Conservation (phyloP, 305 asterid species). For the Fraxinus platypoda region DNA sequence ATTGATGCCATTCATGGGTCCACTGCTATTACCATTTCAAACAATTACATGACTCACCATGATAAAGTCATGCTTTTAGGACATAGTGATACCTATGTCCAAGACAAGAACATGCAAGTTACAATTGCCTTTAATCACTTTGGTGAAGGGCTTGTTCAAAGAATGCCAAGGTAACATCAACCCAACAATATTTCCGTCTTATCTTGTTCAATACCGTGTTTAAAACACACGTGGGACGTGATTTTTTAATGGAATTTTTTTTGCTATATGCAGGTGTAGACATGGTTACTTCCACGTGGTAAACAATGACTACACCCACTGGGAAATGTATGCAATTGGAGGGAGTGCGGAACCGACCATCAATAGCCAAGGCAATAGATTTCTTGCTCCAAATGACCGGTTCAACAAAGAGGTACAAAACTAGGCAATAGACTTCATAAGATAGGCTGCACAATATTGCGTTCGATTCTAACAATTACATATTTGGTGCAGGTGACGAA, state of each 20-base stretch:
- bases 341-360: constrained; percentile 74
- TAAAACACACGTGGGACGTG: neutral
- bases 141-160: constrained; percentile 68
- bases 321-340: constrained; percentile 76
- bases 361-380: constrained; percentile 66
- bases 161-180: constrained; percentile 51
- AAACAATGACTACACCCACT: constrained; percentile 66
- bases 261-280: constrained; percentile 43
- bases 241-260: neutral
- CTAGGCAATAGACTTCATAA: neutral
- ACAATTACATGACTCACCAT: constrained; percentile 63
- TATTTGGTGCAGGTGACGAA: constrained; percentile 48
- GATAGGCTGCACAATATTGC: neutral
- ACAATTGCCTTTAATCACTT: constrained; percentile 71
- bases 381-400: constrained; percentile 52
- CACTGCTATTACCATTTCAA: constrained; percentile 60
- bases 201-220: neutral
- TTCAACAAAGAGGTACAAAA: constrained; percentile 52
- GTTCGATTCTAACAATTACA: neutral
- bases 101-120: constrained; percentile 61
- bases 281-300: constrained; percentile 71
- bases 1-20: constrained; percentile 62
- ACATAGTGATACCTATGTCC: constrained; percentile 47
- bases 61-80: constrained; percentile 71
- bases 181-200: too few relatives aligned